phyloP scores from a whole-genome alignment of 169 alveolate species.

The Cyclospora cayetanensis region DNA sequence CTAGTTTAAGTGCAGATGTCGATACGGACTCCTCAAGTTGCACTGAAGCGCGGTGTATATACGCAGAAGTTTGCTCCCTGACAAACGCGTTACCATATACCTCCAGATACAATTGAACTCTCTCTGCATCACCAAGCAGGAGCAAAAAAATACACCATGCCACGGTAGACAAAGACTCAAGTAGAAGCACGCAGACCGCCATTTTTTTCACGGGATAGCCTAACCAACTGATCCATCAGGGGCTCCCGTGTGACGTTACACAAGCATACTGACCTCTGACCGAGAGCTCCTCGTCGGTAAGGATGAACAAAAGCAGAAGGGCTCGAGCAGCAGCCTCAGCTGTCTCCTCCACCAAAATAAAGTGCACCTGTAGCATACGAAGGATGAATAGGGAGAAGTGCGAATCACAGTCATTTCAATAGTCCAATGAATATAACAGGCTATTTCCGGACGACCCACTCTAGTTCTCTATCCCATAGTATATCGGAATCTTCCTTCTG shows the following conservation, averaged over 20 bases:
- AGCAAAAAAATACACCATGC: not conserved
- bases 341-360: slow-evolving; percentile 30
- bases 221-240: too few relatives aligned
- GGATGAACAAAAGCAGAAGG: slow-evolving; percentile 22
- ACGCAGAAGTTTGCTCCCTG: slow-evolving; percentile 2
- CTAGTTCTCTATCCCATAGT: too few relatives aligned
- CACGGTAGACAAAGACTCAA: not conserved
- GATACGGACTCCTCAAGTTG: not conserved
- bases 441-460: too few relatives aligned
- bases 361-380: not conserved
- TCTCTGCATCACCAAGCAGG: not conserved
- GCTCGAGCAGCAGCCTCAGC: slow-evolving; percentile 19
- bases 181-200: not conserved
- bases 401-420: too few relatives aligned
- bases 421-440: too few relatives aligned
- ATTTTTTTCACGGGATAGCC: not conserved
- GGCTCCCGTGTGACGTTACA: too few relatives aligned
- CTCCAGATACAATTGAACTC: not conserved
- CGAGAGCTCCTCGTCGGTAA: not conserved
- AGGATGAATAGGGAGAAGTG: not conserved
- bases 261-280: not conserved
- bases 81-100: slow-evolving; percentile 35
- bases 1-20: too few relatives aligned
- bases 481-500: too few relatives aligned
- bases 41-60: not conserved